Evolutionary conservation across 1,284 basidiomycete species (phyloP), one percentile per base, ranked within the genome.

Genomic region (Apiotrichum siamense): DNA sequence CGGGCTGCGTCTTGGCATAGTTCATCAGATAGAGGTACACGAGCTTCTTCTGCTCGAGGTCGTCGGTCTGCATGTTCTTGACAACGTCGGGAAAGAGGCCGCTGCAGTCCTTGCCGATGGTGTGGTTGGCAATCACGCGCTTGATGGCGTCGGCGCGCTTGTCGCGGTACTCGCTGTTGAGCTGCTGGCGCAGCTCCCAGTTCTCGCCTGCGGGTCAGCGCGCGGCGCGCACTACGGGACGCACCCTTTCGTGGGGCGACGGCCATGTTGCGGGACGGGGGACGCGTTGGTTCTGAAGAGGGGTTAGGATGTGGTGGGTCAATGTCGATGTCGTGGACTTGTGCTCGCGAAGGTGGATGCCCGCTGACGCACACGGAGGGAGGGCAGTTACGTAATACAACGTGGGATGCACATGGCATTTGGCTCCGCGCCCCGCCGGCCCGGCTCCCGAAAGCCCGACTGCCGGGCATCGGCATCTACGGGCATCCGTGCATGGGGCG

Each of bases 21-120:
- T 97, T 96, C 86, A 97, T 97, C 53, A 97, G 84, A 73, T 97
- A 98, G 40, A 97, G 83, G 68, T 98, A 98, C 23, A 97, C 94
- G 40, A 98, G 64, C 63, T 76, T 76, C 64, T 76, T 76, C 64
- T 76, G 74, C 60, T 76, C 75, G 33, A 76, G 61, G 51, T 76
- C 75, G 43, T 76, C 75, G 35, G 74, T 76, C 74, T 76, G 75
- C 90, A 97, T 97, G 76, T 97, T 97, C 81, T 97, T 97, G 69
- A 99, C 84, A 23, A 98, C 94, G 75, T 97, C 91, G 7, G 92
- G 91, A 70, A 98, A 97, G 57, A 98, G 83, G 29, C 91, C 94
- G 69, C 87, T 87, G 73, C 94, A 89, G 76, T 97, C 91, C 82
- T 96, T 96, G 50, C 90, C 89, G 55, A 96, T 88, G 2, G 90